Evolutionary conservation across 2,329 filamentous ascomycete species (phyloP), one percentile per base, ranked within the genome.

Genomic region (Pseudocercospora pini-densiflorae): DNA sequence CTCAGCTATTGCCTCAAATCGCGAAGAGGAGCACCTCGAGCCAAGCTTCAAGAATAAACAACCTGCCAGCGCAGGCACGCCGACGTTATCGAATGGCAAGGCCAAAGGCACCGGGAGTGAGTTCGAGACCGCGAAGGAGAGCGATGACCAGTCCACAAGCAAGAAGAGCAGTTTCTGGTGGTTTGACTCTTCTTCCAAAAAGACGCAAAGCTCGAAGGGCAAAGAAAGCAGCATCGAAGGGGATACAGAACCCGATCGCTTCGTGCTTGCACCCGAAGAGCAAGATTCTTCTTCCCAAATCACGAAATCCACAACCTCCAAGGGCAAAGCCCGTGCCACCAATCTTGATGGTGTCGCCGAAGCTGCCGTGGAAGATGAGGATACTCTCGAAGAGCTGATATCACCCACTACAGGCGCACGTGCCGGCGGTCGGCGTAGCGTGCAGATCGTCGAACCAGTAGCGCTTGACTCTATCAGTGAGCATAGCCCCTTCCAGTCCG

Each of bases 41-140:
- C 67, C 69, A n/a, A 69, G 69, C 43, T 72, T 71, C 57, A 67
- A 70, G 33, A 71, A 71, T 60, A 71, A 72, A 57, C 70, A 72
- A 58, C 36, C 29, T 27, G 68, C 68, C 10, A 65, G 57, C 21
- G 67, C 59, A 12, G 68, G 62, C 24, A 29, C 61, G n/a, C 63
- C 65, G 12, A 33, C 10, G 2, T n/a, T 63, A 2, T 40, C 54
- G 1, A 58, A 58, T 16, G 54, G 54, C n/a, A 58, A 58, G 24
- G n/a, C 24, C 29, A 58, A 58, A 23, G 27, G 7, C 31, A 19
- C 54, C 7, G 31, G 23, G 7, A 40, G 31, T 4, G 47, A 51
- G 47, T 51, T 23, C 47, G 47, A 21, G 19, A 21, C 19, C 19
- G 23, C 47, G 3, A 51, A 51, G 10, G 47, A 51, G 19, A 27